These are phyloP conservation scores for Massariosphaeria phaeospora DNA, from an alignment of 495 filamentous ascomycete species.

Conservation along the genomic window DNA sequence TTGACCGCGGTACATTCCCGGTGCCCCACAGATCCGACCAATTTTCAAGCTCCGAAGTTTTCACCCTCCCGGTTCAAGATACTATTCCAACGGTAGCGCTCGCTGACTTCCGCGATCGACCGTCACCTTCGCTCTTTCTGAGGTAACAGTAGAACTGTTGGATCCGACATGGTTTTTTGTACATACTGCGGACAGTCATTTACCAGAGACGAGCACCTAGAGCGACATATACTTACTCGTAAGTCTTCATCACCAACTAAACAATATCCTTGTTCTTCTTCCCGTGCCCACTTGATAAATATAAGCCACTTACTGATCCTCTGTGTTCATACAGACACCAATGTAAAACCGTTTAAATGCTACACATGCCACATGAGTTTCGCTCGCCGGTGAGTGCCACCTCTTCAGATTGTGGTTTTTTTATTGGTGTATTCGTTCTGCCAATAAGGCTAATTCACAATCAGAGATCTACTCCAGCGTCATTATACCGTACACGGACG, in stretches of 20 bases:
- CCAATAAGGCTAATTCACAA: not conserved
- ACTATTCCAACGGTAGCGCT: too few species aligned
- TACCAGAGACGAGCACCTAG: constrained; percentile 61
- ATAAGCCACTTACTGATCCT: not conserved
- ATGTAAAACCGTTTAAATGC: constrained; percentile 61
- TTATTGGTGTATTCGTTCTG: not conserved
- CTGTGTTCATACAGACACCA: constrained; percentile 49
- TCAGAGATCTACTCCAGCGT: constrained; percentile 57
- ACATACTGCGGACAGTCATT: constrained; percentile 61
- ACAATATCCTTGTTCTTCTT: not conserved
- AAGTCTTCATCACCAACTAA: constrained; percentile 32
- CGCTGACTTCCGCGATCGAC: too few species aligned
- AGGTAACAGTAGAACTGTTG: too few species aligned
- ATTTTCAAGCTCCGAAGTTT: too few species aligned
- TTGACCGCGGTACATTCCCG: too few species aligned
- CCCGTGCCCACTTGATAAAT: not conserved
- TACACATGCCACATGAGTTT: constrained; percentile 57
- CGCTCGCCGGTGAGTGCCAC: constrained; percentile 51
- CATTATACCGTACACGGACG: constrained; percentile 49
- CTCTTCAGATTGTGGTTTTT: too few species aligned
- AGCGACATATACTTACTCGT: constrained; percentile 60
- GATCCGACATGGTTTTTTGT: constrained; percentile 52
- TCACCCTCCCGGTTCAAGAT: too few species aligned
- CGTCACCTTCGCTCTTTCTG: too few species aligned
- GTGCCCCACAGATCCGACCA: too few species aligned